Conservation (phyloP, 345 rosid genomes). For the Pugionium dolabratum region DNA sequence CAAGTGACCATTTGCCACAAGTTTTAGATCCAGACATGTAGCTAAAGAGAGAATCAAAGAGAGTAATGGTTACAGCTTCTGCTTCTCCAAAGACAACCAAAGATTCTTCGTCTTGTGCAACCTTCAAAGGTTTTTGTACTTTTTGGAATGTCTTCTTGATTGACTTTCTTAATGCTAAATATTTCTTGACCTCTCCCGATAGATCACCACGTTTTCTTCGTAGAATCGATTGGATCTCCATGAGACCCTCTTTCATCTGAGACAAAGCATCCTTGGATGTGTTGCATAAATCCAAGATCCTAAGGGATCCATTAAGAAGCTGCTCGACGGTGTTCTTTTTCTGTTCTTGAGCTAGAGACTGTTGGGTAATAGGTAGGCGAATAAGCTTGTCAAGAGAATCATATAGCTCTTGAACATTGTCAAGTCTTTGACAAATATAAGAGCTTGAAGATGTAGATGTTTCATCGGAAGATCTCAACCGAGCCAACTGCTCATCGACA, state of each 20-base stretch:
- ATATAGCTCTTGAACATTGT: conserved; percentile 36
- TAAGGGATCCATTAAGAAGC: conserved; percentile 44
- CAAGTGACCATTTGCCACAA: conserved; percentile 22
- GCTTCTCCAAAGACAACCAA: conserved; percentile 28
- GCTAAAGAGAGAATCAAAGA: conserved; percentile 41
- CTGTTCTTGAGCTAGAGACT: conserved; percentile 38
- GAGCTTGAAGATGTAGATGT: conserved; percentile 41
- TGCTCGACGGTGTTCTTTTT: conserved; percentile 29
- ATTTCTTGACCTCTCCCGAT: conserved; percentile 23
- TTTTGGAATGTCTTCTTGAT: conserved; percentile 29
- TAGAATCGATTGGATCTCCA: conserved; percentile 39
- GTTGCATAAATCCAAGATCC: conserved; percentile 41
- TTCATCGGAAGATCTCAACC: conserved; percentile 34
- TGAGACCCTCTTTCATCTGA: conserved; percentile 37
- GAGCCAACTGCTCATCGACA: conserved; percentile 42
- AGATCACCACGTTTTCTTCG: conserved; percentile 28
- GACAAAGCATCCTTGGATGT: conserved; percentile 41
- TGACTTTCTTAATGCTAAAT: conserved; percentile 31
- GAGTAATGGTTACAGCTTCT: conserved; percentile 8
- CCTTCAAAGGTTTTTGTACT: conserved; percentile 26
- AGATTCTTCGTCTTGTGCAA: conserved; percentile 15
- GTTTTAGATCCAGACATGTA: conserved; percentile 33
- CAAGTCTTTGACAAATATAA: conserved; percentile 26
- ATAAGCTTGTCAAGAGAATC: conserved; percentile 40
- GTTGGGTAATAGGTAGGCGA: conserved; percentile 29